Evolutionary conservation across 306 rosid species (phyloP), one percentile per base, ranked within the genome.

Genomic region (Glycine tomentella): DNA sequence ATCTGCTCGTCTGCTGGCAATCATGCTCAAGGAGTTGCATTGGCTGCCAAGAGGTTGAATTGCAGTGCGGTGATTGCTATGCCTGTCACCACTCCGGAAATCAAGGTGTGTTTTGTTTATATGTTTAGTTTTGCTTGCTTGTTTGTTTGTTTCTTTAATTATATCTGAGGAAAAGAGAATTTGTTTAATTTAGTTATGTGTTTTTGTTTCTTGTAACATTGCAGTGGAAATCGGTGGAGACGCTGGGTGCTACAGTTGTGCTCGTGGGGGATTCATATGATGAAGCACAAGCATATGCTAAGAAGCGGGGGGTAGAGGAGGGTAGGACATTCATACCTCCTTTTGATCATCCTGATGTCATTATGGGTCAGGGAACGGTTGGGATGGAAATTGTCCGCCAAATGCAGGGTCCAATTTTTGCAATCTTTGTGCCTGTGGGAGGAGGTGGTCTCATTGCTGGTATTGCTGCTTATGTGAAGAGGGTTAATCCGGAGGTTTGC

Each of bases 371-470:
- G 84, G 99, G 99, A 81, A 96, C 99, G 0, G 86, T 96, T 36
- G 99, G 99, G 76, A 96, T 93, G 99, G 98, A 96, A 84, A 84
- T 93, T 81, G 82, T 89, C 64, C 94, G 97, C 69, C 99, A 96
- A 80, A 85, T 86, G 58, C 75, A 82, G 66, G 85, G 82, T 62
- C 92, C 94, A 3, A 11, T 93, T 83, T 90, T 90, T 81, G 98
- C 99, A 4, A 93, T 96, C 42, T 96, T 96, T 81, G 99, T 93
- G 85, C 99, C 99, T 1, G 92, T 96, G 17, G 99, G 99, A 48
- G 99, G 99, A 34, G 99, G 99, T 63, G 99, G 99, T 57, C 91
- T 96, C 42, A 92, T 96, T 33, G 97, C 99, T 77, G 99, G 99
- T 50, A 89, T 96, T 84, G 99, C 99, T 65, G 98, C 98, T 64